Percentiles rank a stretch among this genome's conserved stretches.
phyloP scores from a whole-genome alignment of 2,329 filamentous ascomycete species.

The Penicillium psychrosexuale region DNA sequence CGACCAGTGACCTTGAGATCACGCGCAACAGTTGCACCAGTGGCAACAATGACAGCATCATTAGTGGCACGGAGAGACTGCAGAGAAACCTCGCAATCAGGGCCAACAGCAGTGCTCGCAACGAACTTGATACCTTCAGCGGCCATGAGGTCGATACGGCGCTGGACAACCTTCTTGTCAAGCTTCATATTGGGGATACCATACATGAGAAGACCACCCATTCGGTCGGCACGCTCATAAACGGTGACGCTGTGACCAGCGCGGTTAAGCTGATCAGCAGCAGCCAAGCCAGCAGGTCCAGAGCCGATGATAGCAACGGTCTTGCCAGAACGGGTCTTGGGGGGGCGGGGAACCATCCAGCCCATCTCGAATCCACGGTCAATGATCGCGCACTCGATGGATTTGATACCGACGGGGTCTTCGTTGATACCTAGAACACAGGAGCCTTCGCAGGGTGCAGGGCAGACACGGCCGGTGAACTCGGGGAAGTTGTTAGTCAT shows the following conservation, averaged over 20 bases:
- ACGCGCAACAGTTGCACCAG: conserved; percentile 87
- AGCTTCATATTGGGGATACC: conserved; percentile 99
- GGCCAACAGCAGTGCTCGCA: conserved; percentile 72
- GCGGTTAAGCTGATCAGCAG: conserved; percentile 90
- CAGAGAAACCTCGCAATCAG: conserved; percentile 65
- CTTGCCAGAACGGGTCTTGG: conserved; percentile 79
- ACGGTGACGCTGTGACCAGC: conserved; percentile 85
- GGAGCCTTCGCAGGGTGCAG: conserved; percentile 92
- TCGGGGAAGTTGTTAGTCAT: conserved; percentile 99
- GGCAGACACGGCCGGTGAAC: conserved; percentile 95
- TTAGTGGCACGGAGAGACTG: conserved; percentile 69
- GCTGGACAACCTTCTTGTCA: conserved; percentile 95
- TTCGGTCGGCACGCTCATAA: conserved; percentile 87
- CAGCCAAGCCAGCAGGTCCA: conserved; percentile 84
- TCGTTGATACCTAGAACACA: conserved; percentile 96
- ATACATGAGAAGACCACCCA: conserved; percentile 94
- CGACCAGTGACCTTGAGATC: conserved; percentile 89
- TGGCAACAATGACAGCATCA: conserved; percentile 85
- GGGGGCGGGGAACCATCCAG: conserved; percentile 87
- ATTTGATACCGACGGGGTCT: conserved; percentile 96
- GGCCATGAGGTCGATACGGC: conserved; percentile 91
- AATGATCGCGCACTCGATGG: conserved; percentile 96
- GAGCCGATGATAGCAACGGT: conserved; percentile 86
- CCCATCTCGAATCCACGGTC: conserved; percentile 97
- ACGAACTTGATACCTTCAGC: conserved; percentile 82